These are phyloP conservation scores for Solanum chaucha DNA, from an alignment of 257 asterid species.

Conservation along the genomic window DNA sequence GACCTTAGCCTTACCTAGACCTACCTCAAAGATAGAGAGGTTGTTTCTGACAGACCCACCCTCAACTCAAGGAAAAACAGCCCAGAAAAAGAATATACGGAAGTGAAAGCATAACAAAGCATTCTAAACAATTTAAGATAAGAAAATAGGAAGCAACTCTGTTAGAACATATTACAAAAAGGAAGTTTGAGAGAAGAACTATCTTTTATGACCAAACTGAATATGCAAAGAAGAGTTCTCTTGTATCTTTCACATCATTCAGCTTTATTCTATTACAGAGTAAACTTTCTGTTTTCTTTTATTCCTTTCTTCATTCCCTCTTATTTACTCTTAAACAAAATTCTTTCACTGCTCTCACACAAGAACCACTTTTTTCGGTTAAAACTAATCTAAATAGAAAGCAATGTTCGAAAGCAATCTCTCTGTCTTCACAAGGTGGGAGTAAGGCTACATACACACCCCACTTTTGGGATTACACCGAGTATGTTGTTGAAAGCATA, in stretches of 20 bases:
- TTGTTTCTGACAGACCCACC: neutral
- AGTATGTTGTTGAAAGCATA: neutral
- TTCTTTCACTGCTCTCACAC: neutral
- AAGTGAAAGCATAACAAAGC: neutral
- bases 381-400: neutral
- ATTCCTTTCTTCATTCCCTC: neutral
- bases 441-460: neutral
- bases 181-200: neutral
- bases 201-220: neutral
- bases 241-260: neutral
- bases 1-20: neutral
- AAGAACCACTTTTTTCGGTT: neutral
- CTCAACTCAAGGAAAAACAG: neutral
- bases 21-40: neutral
- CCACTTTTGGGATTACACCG: neutral
- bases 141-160: neutral
- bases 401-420: neutral
- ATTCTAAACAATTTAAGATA: neutral
- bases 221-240: neutral
- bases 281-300: neutral
- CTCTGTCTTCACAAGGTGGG: neutral
- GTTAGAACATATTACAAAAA: neutral
- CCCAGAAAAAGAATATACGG: neutral
- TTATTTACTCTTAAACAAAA: neutral
- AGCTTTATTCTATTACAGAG: neutral